Evolutionary conservation across 768 basidiomycete species (phyloP).

Genomic region (Suillus brevipes): DNA sequence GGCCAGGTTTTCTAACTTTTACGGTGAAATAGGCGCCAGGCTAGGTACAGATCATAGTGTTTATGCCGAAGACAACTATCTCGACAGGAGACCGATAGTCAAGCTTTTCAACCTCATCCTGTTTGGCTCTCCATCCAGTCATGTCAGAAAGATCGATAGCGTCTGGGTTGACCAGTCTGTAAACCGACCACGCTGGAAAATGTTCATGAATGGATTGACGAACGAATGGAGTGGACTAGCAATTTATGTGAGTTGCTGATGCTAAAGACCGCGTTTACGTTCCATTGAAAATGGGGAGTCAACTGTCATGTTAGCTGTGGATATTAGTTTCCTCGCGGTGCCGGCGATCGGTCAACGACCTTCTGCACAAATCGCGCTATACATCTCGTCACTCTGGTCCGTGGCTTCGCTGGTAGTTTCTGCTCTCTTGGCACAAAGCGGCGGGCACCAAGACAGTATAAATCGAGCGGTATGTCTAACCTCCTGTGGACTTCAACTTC

Average conservation of each 20-base stretch:
- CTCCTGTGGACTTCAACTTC: neutral
- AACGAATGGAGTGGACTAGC: slow-evolving; percentile 13
- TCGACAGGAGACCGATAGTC: neutral
- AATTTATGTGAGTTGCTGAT: slow-evolving; percentile 12
- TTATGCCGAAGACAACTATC: slow-evolving; percentile 8
- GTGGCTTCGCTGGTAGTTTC: slow-evolving; percentile 15
- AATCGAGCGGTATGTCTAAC: slow-evolving; percentile 39
- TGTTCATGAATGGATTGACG: slow-evolving; percentile 25
- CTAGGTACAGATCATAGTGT: slow-evolving; percentile 31
- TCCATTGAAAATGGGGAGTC: slow-evolving; percentile 17
- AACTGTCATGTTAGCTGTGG: slow-evolving; percentile 35
- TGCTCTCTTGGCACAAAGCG: slow-evolving; percentile 10
- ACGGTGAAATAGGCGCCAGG: slow-evolving; percentile 39
- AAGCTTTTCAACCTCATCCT: slow-evolving; percentile 28
- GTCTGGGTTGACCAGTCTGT: slow-evolving; percentile 12
- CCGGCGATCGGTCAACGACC: slow-evolving; percentile 23
- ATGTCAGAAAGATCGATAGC: slow-evolving; percentile 27
- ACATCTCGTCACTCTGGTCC: slow-evolving; percentile 11
- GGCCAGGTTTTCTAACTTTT: slow-evolving; percentile 35
- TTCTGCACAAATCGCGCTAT: slow-evolving; percentile 7
- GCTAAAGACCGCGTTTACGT: neutral
- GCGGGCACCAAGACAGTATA: slow-evolving; percentile 38
- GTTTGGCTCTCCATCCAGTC: slow-evolving; percentile 47
- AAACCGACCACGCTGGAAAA: slow-evolving; percentile 18
- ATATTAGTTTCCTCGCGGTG: slow-evolving; percentile 36